Base-by-base conservation (phyloP, 352 stramenopile genomes). In the Thraustotheca clavata region DNA sequence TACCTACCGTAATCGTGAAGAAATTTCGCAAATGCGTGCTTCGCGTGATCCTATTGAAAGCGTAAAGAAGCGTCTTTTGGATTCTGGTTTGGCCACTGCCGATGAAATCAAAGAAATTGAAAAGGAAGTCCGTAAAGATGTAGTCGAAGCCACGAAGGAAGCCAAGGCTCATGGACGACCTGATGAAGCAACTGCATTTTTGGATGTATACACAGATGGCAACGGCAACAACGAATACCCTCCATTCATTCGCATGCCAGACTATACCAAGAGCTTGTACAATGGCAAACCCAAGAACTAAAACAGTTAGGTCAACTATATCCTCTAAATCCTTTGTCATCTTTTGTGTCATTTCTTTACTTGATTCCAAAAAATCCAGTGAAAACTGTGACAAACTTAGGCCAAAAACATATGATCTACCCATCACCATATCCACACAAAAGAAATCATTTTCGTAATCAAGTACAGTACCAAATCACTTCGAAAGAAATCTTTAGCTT, bases 1-100 rank as follows among this genome's bases (percentile, higher is more conserved):
- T 39, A 99, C 97, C 47, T 99, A 99, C 88, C 96, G 98, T 70
- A 99, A 98, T 81, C 92, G 97, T 69, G 98, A 99, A 67, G 98
- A 99, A 81, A 99, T 99, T 76, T 97, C 93, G 70, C 88, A 98
- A 72, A 99, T 99, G 70, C 90, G 97, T 71, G 91, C 96, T 35
- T 98, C 96, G 68, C 89, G 96, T 34, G 98, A 99, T 81, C 96
- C 96, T 48, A 97, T 99, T 73, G 96, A 99, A 78, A 95, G 95
- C 71, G 87, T 99, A 29, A 99, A 99, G 80, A 98, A 98, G 71
- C 95, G 91, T 69, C 73, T 99, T 61, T 80, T 99, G 31, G 91
- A 99, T 70, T 74, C 91, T 55, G 90, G 89, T 67, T 86, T 98
- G 61, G 89, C 88, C 26, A 97, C 95, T 41, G 84, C 94, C 35